Evolutionary conservation across 2,329 filamentous ascomycete genomes (phyloP), one percentile per base, ranked within the genome.

Genomic region (Hymenoscyphus repandus): DNA sequence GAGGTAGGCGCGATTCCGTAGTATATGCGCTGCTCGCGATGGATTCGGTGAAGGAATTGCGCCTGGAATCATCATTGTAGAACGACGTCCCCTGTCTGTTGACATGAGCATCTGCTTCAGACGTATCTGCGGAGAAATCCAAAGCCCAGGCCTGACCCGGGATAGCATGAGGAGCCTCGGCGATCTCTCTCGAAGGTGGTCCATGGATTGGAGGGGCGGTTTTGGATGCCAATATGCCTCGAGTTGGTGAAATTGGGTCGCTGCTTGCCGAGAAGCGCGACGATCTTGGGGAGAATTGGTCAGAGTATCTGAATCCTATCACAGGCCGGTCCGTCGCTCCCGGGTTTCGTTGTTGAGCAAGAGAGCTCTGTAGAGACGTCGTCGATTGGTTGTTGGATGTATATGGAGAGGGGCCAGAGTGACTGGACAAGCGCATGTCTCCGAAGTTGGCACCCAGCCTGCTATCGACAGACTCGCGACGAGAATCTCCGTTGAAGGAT

Each of bases 61-160:
- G 80, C 53, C 87, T 77, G 9, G 87, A 90, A 49, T 83, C 80
- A 41, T 58, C 56, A 32, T 53, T 44, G 45, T 58, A 59, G 75
- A 61, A 71, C 72, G 59, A 62, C 2, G 59, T 61, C 9, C 59
- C 56, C n/a, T 62, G 56, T 31, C 62, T 55, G 31, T 50, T 60
- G 42, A 72, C 70, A 52, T 79, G 75, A 2, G 86, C 81, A 47
- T 83, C 79, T 48, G 86, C 82, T 63, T 89, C 87, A 1, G 88
- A 87, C 36, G 51, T 47, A 11, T 46, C 47, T 9, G 51, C 48
- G 27, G 42, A 40, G 43, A 50, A 53, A 37, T 53, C 51, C 60
- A 91, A 91, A 58, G 88, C 88, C 87, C 88, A 92, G 4, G 88
- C 85, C 66, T 86, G 87, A 65, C 88, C 88, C 67, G 90, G 90